Percentiles rank a stretch among this genome's conserved stretches.
Evolutionary conservation across 1,139 yeast species (phyloP).

Genomic region (Zygosaccharomyces sapae): DNA sequence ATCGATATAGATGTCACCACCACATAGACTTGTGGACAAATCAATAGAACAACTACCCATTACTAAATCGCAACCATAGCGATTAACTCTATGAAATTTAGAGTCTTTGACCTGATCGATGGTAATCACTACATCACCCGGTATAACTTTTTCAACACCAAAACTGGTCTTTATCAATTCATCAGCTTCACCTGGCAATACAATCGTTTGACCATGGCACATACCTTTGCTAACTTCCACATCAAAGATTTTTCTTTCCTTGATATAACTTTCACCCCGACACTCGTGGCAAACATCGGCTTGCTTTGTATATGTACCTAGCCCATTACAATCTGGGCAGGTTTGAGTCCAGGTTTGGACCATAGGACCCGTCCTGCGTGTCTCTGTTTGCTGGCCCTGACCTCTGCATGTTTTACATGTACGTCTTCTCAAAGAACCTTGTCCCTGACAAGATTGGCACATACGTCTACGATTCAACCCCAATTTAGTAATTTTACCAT

Average conservation of each 20-base stretch:
- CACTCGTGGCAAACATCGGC: conserved; percentile 42
- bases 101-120: conserved; percentile 31
- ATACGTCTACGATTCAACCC: conserved; percentile 43
- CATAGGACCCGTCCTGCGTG: conserved; percentile 28
- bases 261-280: conserved; percentile 39
- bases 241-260: conserved; percentile 49
- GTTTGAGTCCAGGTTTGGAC: conserved; percentile 33
- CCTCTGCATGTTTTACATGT: conserved; percentile 41
- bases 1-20: conserved; percentile 28
- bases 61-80: conserved; percentile 20
- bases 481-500: conserved; percentile 46
- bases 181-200: conserved; percentile 58
- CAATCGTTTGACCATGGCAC: conserved; percentile 47
- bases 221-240: conserved; percentile 53
- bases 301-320: conserved; percentile 37
- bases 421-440: conserved; percentile 41
- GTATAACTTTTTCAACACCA: conserved; percentile 39
- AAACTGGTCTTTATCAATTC: conserved; percentile 46
- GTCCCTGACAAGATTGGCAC: conserved; percentile 44
- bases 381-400: conserved; percentile 23
- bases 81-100: conserved; percentile 18
- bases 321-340: conserved; percentile 41
- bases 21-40: conserved; percentile 30
- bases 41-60: conserved; percentile 24
- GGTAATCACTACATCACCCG: conserved; percentile 62